phyloP scores from a whole-genome alignment of 2,329 filamentous ascomycete species.

The Mollisiaceae sp. region DNA sequence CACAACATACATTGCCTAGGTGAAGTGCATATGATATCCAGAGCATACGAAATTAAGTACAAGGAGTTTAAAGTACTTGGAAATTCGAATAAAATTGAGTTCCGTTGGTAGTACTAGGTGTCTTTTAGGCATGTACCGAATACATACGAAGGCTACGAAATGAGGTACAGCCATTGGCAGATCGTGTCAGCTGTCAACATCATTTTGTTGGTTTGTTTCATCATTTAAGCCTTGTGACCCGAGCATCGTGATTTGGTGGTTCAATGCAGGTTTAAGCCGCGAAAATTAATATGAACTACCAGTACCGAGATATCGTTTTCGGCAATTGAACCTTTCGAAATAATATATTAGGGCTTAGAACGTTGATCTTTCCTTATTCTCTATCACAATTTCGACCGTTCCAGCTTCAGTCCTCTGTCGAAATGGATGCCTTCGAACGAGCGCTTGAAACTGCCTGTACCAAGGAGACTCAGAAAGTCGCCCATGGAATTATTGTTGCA shows the following conservation, averaged over 20 bases:
- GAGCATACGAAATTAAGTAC: neutral
- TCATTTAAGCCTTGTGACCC: neutral
- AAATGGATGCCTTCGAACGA: conserved; percentile 1
- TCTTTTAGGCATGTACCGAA: neutral
- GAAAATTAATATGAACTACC: conserved; percentile 5
- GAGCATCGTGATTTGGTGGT: conserved; percentile 2
- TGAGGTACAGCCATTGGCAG: neutral
- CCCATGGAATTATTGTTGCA: neutral
- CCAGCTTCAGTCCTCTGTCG: neutral
- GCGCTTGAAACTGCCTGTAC: neutral
- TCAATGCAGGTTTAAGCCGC: neutral
- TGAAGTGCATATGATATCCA: neutral
- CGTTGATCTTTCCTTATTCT: neutral
- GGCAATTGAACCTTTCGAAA: neutral
- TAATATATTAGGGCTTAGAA: neutral
- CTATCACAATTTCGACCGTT: neutral
- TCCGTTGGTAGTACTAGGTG: neutral
- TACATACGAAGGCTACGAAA: neutral
- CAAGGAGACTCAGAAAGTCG: neutral
- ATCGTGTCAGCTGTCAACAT: neutral
- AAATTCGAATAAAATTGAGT: neutral
- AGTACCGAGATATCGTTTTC: neutral
- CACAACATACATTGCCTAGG: neutral
- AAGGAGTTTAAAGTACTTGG: neutral
- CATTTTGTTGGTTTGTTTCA: conserved; percentile 3